A percentile compares a stretch with the other conserved stretches of the same genome.
Conservation (phyloP, 306 rosid genomes). For the Pachyrhizus erosus region DNA sequence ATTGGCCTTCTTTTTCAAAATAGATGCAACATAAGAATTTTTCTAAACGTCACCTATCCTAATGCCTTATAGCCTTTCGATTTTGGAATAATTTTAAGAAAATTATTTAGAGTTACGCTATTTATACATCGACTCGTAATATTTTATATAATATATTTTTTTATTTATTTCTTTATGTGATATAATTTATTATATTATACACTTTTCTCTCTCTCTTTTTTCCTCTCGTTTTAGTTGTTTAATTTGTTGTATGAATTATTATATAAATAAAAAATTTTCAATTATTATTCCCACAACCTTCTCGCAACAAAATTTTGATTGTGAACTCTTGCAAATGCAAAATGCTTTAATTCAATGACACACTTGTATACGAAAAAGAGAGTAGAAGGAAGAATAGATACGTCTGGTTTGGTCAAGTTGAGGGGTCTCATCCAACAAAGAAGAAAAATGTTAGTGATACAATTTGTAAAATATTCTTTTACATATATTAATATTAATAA, state of each 20-base stretch:
- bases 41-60: background rate
- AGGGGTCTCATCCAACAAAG: background rate
- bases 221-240: too few relatives aligned
- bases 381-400: background rate
- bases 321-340: background rate
- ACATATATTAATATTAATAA: background rate
- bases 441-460: background rate
- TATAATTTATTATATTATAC: too few relatives aligned
- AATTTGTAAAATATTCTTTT: background rate
- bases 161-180: too few relatives aligned
- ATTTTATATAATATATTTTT: too few relatives aligned
- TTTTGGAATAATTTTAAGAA: background rate
- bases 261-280: too few relatives aligned
- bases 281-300: background rate
- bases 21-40: background rate
- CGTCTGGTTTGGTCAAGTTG: conserved; percentile 4
- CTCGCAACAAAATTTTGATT: background rate
- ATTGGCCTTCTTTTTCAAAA: background rate
- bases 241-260: too few relatives aligned
- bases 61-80: background rate
- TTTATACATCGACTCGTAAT: background rate
- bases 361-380: background rate
- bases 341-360: background rate
- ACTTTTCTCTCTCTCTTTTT: too few relatives aligned
- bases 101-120: background rate